Base-by-base conservation (phyloP, 345 rosid species). In the Ailanthus altissimus region DNA sequence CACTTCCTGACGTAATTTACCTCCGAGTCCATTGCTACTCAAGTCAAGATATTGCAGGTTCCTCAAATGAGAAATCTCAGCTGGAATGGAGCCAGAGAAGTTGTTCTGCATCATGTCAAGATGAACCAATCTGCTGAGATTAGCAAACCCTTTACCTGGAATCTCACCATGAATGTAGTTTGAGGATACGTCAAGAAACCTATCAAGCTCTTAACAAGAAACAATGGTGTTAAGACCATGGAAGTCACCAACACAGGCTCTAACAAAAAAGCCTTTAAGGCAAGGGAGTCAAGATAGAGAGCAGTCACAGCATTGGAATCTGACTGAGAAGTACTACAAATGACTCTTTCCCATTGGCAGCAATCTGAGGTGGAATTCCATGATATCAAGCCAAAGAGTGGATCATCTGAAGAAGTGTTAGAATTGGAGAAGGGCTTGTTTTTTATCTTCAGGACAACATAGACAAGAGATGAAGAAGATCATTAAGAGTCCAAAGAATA, bases 401-500 rank as follows among this genome's bases (percentile, higher is more conserved):
- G 71, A 64, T 78, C 74, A 43, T 43, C 75, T 14, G 78, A 57
- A 28, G 83, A 78, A 49, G 77, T 28, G 47, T 75, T 36, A 1
- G 77, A 84, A 81, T 16, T 43, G 74, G 46, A 84, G 83, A 64
- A 84, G 87, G 68, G 84, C 84, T 75, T 78, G 76, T 56, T 81
- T 81, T 23, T 84, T 82, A 73, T 67, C 21, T 67, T 72, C 42
- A 10, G 78, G 82, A 71, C 82, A 84, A 59, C 75, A 67, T 32
- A 78, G 64, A 36, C 69, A 75, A 78, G 76, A 53, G 75, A 67
- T 20, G 74, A 80, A 43, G 51, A 77, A 8, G 65, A 74, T 67
- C 2, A 80, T 9, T 25, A 57, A 51, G 54, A 75, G 53, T 46
- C 16, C 46, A 59, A 25, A 18, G 0, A 46, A 5, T 25, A 46